Evolutionary conservation across 83 land plant species (phyloP).

Genomic region (Diphasiastrum complanatum): DNA sequence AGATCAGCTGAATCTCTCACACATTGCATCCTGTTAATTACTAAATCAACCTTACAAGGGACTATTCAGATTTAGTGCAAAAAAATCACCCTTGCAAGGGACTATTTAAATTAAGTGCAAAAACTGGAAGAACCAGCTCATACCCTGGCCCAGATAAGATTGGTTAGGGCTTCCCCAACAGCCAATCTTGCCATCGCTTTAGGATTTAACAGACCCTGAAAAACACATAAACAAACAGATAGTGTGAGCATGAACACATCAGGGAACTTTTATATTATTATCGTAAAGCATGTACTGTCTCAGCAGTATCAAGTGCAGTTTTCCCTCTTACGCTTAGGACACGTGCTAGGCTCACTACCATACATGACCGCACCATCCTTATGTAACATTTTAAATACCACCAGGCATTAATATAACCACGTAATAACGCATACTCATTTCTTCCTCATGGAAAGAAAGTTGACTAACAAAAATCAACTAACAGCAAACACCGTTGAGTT

Average conservation of each 20-base stretch:
- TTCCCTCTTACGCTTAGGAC: neutral
- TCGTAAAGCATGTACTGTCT: too few relatives aligned
- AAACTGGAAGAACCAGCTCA: neutral
- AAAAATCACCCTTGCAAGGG: neutral
- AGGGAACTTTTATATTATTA: neutral
- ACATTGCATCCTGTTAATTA: too few relatives aligned
- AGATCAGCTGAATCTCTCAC: too few relatives aligned
- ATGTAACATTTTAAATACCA: too few relatives aligned
- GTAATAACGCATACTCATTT: too few relatives aligned
- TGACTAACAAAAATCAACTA: too few relatives aligned
- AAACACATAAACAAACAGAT: neutral
- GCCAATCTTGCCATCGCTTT: conserved; percentile 94
- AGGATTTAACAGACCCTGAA: conserved; percentile 68
- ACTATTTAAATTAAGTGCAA: neutral
- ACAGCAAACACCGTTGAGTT: too few relatives aligned
- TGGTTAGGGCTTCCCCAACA: conserved; percentile 88
- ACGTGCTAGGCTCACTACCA: too few relatives aligned
- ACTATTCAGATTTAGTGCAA: neutral
- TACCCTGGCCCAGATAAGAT: conserved; percentile 90
- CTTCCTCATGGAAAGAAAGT: too few relatives aligned
- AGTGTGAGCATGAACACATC: neutral
- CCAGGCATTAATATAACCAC: too few relatives aligned
- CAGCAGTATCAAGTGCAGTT: too few relatives aligned
- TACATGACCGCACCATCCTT: too few relatives aligned
- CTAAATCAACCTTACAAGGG: neutral